Percentiles rank a stretch among this genome's conserved stretches.
Evolutionary conservation across 2,329 filamentous ascomycete genomes (phyloP).

Genomic region (Alternaria sp.): DNA sequence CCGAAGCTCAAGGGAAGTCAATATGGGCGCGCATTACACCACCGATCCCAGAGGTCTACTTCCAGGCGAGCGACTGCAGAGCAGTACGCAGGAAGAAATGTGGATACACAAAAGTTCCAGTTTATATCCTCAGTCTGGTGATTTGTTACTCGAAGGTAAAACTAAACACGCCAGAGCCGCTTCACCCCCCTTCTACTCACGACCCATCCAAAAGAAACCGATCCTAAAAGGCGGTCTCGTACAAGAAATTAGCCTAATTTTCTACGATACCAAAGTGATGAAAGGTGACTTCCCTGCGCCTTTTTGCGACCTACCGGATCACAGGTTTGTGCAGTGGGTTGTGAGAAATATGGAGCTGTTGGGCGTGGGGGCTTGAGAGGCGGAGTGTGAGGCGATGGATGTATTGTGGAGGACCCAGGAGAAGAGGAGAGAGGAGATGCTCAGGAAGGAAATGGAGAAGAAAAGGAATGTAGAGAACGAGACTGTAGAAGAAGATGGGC

Average conservation of each 20-base stretch:
- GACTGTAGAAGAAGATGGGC: background rate
- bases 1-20: background rate
- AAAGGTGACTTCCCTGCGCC: background rate
- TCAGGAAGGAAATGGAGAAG: background rate
- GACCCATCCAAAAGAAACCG: background rate
- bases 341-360: background rate
- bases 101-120: background rate
- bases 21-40: background rate
- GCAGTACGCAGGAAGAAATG: background rate
- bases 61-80: background rate
- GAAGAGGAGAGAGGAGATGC: background rate
- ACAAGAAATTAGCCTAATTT: background rate
- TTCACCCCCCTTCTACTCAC: background rate
- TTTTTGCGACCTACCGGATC: background rate
- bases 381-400: background rate
- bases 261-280: background rate
- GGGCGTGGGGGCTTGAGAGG: background rate
- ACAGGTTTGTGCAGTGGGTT: background rate
- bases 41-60: background rate
- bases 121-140: background rate
- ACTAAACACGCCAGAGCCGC: background rate
- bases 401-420: background rate
- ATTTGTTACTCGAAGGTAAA: background rate
- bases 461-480: background rate
- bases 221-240: background rate